Evolutionary conservation across 2,329 filamentous ascomycete species (phyloP), one percentile per base, ranked within the genome.

Genomic region (Fusarium chlamydosporum): DNA sequence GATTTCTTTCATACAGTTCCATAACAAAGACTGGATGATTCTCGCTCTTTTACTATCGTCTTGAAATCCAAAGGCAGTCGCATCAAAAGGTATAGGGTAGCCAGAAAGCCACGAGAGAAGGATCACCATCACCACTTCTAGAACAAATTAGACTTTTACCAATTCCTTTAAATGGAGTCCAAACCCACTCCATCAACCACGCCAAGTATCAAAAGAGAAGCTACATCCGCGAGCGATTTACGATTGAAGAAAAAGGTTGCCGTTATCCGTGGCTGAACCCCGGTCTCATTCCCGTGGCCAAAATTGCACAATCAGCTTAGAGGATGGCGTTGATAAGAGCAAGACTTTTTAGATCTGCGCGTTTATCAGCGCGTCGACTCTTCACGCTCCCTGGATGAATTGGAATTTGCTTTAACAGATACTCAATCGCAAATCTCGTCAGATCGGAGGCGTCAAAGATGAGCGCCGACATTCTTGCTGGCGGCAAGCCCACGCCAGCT

Each of bases 141-240:
- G 46, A 65, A 65, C 47, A 27, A 37, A 65, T 53, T 65, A 47
- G 10, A 43, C 60, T 65, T 65, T 65, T 6, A 2, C 26, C 34
- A 60, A 78, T 56, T 55, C 15, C 61, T 37, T 41, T 53, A 59
- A 67, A 63, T 53, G 57, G 63, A 68, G 65, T 53, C 61, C 13
- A 29, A 59, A 46, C 40, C 56, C 56, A 53, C 63, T 45, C 23
- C 29, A 13, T 56, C 13, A 35, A 62, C 51, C 64, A 20, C 61
- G 64, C 65, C 66, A 68, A 50, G 42, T 53, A 53, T 68, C 42
- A 68, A 68, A 69, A 52, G 46, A 69, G 67, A 20, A 69, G 53
- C 57, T 56, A 65, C 26, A 54, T 65, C 61, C 61, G 61, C 41
- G 31, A 52, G 45, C 33, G 26, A 63, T 60, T 51, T 40, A 38